Conservation (phyloP, 495 filamentous ascomycete species). For the Parathielavia hyrcaniae region DNA sequence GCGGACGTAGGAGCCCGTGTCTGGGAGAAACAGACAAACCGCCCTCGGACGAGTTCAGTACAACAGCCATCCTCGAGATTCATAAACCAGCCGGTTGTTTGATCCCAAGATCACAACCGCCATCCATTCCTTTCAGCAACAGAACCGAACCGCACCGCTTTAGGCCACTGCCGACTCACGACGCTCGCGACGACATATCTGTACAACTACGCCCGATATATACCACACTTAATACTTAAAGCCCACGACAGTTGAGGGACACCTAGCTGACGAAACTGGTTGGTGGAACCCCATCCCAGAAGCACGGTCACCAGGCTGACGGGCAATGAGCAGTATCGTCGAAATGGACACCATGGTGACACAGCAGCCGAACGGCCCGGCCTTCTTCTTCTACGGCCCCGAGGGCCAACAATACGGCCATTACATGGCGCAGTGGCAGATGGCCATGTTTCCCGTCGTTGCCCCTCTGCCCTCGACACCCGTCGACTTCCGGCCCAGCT, state of each 20-base stretch:
- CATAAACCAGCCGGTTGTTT: constrained; percentile 36
- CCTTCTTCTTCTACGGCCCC: constrained; percentile 89
- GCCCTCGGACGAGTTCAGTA: constrained; percentile 33
- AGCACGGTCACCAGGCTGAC: constrained; percentile 15
- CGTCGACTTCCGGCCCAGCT: constrained; percentile 70
- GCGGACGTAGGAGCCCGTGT: neutral
- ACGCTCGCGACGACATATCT: constrained; percentile 27
- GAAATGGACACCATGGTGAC: constrained; percentile 45
- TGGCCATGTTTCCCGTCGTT: constrained; percentile 48
- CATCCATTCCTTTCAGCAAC: constrained; percentile 45
- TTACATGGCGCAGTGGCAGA: constrained; percentile 69
- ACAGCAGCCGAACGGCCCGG: constrained; percentile 60
- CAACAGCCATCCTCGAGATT: constrained; percentile 40
- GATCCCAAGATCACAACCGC: constrained; percentile 36
- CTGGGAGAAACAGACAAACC: neutral
- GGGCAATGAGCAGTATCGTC: constrained; percentile 18
- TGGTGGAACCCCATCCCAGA: constrained; percentile 18
- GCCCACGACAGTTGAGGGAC: constrained; percentile 11
- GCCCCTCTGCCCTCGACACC: constrained; percentile 54
- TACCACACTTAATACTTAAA: constrained; percentile 46
- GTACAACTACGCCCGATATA: constrained; percentile 39
- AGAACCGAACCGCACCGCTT: constrained; percentile 46
- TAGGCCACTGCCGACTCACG: constrained; percentile 40
- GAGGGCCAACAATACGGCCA: constrained; percentile 75
- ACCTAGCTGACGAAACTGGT: constrained; percentile 20